Evolutionary conservation across 345 rosid species (phyloP), one percentile per base, ranked within the genome.

Genomic region (Salix dunnii): DNA sequence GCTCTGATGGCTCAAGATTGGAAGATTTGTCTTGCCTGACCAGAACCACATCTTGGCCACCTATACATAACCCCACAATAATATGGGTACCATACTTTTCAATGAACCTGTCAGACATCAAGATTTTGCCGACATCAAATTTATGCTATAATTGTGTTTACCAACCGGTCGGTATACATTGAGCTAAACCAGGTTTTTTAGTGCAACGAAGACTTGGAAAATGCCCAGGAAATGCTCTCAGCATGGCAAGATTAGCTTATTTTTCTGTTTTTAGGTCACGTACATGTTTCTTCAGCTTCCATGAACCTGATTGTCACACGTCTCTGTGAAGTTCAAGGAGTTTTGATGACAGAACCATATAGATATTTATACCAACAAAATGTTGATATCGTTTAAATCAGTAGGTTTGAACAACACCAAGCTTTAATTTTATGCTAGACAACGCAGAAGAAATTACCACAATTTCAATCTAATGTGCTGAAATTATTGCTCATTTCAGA

Each of bases 81-180:
- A 96, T 73, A 75, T 96, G 99, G 35, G 99, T 96, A 65, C 99
- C 99, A 71, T 91, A 93, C 73, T 80, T 92, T 83, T 91, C 90
- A 23, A 96, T 93, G 79, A 96, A 96, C 78, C 99, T 96, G 92
- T 75, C 67, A 63, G 17, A 48, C 36, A 63, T 60, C 5, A 64
- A 11, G 74, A 61, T 6, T 36, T 42, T 49, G 12, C 40, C 30
- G 30, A 27, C 58, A 65, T 78, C 67, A 30, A 16, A 10, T 70
- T 67, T 23, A 6, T 7, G 23, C 30, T n/a, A 31, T n/a, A 33
- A 33, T 49, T 65, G 18, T 21, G 21, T 48, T 23, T 10, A 67
- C 78, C 66, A 75, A 33, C 31, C 35, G 12, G 48, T 69, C 70
- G 43, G 21, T 10, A 27, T 21, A n/a, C 27, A 53, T 2, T 21